Base-by-base conservation (phyloP, 2,329 filamentous ascomycete genomes). In the Botryotinia convoluta region DNA sequence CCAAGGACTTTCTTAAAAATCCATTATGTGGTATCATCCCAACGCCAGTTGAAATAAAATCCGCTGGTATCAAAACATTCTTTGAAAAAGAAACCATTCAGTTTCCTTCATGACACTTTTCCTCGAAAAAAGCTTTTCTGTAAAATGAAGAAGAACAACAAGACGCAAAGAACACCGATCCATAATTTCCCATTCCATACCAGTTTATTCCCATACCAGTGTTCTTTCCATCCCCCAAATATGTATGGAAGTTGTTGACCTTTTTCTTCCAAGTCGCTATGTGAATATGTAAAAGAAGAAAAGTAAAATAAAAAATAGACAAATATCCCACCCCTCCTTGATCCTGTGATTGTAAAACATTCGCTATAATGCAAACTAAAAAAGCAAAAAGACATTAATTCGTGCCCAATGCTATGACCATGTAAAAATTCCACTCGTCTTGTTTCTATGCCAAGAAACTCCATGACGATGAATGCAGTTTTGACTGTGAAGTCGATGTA, bases 401-500 rank as follows among this genome's bases (percentile, higher is more conserved):
- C 68, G 72, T 76, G 76, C 74, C 76, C 73, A 72, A 67, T 72
- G 60, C 59, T 70, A 73, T 76, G 73, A 57, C 75, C 63, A 51
- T 59, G 67, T 54, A 64, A 63, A 42, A 45, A 29, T 57, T 71
- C 75, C 75, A 72, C 76, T 77, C 74, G 76, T 74, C 77, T 74
- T 75, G 70, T 67, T 74, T 78, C 77, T 77, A 54, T 76, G 73
- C 77, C 78, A 78, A 77, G 77, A 77, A 73, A 62, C 69, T 51
- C 69, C 67, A 71, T 76, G 77, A 78, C 76, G 76, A 77, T 79
- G 77, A 78, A 78, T 79, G 77, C 77, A 77, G 73, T 74, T 29
- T 29, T 74, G 77, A 77, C 78, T 80, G 78, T 77, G 78, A 77
- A 79, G 78, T 77, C 78, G 69, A 61, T 79, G 76, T 79, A 64